These are phyloP conservation scores for Acanthamoeba triangularis DNA, from an alignment of 208 protist genomes.

Conservation along the genomic window DNA sequence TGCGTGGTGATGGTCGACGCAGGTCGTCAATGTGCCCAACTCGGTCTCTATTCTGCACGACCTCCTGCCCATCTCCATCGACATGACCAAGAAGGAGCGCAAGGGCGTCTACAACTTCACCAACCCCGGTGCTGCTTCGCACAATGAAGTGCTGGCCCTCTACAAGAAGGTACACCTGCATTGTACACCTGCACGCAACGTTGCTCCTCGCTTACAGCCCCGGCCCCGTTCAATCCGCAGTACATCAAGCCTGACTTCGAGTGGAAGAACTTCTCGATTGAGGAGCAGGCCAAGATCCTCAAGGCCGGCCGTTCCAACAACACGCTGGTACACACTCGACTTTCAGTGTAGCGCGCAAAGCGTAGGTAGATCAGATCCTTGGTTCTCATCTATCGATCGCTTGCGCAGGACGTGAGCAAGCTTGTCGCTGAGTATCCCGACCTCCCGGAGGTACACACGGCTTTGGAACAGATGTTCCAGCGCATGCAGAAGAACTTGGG, in stretches of 20 bases:
- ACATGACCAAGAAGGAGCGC: slow-evolving; percentile 82
- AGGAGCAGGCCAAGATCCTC: slow-evolving; percentile 89
- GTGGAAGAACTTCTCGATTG: slow-evolving; percentile 88
- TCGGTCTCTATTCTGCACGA: slow-evolving; percentile 87
- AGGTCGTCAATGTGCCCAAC: slow-evolving; percentile 91
- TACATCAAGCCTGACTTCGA: slow-evolving; percentile 86
- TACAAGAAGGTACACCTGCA: slow-evolving; percentile 82
- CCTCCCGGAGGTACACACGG: slow-evolving; percentile 73
- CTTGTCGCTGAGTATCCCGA: slow-evolving; percentile 79
- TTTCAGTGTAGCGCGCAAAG: slow-evolving; percentile 10
- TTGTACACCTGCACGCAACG: background rate
- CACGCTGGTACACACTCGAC: slow-evolving; percentile 84
- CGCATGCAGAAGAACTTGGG: slow-evolving; percentile 61
- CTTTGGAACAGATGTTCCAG: slow-evolving; percentile 53
- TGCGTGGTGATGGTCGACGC: background rate
- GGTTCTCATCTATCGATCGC: background rate
- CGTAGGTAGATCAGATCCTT: background rate
- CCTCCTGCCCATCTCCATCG: slow-evolving; percentile 87
- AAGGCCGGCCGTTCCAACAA: slow-evolving; percentile 89
- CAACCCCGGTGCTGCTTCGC: slow-evolving; percentile 90
- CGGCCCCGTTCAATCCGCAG: slow-evolving; percentile 14
- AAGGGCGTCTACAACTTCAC: slow-evolving; percentile 91
- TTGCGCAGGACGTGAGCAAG: slow-evolving; percentile 80
- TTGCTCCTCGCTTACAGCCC: slow-evolving; percentile 45
- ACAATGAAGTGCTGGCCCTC: slow-evolving; percentile 91